A percentile compares a stretch with the other conserved stretches of the same genome.
phyloP scores from a whole-genome alignment of 2,329 filamentous ascomycete genomes.

The Diplodia corticola region DNA sequence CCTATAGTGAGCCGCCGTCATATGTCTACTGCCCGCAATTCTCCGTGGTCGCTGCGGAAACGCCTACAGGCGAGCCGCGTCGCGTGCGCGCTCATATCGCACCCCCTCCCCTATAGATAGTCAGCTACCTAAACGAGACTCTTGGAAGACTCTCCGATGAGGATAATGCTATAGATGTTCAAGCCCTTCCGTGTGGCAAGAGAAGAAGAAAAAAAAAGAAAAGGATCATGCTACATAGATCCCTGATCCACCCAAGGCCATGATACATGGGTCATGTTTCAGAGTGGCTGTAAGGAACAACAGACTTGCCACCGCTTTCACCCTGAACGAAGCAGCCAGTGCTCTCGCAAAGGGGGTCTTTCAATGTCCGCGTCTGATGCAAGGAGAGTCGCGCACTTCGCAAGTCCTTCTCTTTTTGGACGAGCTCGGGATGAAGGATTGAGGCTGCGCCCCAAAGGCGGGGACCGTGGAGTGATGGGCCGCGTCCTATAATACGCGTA shows the following conservation, averaged over 20 bases:
- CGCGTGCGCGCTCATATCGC: neutral
- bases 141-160: neutral
- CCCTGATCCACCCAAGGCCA: neutral
- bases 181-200: neutral
- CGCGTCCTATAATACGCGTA: neutral
- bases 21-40: neutral
- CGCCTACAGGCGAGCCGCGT: neutral
- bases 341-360: neutral
- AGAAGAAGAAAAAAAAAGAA: neutral
- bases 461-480: neutral
- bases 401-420: neutral
- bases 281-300: neutral
- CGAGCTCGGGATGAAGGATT: neutral
- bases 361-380: neutral
- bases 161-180: neutral
- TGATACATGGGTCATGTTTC: neutral
- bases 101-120: neutral
- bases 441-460: conserved; percentile 2
- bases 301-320: neutral
- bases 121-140: neutral
- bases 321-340: neutral
- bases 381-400: neutral
- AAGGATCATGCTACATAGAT: neutral
- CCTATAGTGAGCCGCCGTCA: neutral
- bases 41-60: neutral